Base-by-base conservation (phyloP, 2,329 filamentous ascomycete species). In the Stagonosporopsis rhizophila region DNA sequence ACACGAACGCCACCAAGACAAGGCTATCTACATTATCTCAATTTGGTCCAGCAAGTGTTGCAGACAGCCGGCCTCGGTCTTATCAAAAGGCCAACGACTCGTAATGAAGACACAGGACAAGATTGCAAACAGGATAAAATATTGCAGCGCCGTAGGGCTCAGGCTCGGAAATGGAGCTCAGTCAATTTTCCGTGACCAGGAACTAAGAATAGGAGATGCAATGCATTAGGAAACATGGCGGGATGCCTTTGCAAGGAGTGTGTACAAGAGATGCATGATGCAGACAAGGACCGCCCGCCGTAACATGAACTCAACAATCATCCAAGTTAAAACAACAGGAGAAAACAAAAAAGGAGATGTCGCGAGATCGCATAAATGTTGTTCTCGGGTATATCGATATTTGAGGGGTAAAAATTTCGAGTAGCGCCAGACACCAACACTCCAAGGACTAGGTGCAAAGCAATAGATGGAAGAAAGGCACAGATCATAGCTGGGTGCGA, bases 361-460 rank as follows among this genome's bases (percentile, higher is more conserved):
- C 44, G 49, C 59, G 49, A 58, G 58, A 50, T 54, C 11, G 56
- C 60, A 44, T 51, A 30, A 52, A 52, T 52, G 51, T 57, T 56
- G 45, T 55, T 59, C 59, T 64, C 52, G 61, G 61, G 64, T 61
- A 64, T 65, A 56, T 56, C 37, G 23, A 56, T 56, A 12, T 46
- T 42, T 19, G 23, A 35, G 7, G 19, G 40, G 40, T n/a, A 46
- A 9, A 51, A 37, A 38, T 37, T 9, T 42, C 53, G 34, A 27
- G 9, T n/a, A 15, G 30, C 53, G 55, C 59, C 50, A 47, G 58
- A 57, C 58, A 42, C 60, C 58, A 28, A 23, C 58, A 65, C 56
- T 56, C 62, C 60, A 58, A 52, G 41, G 35, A 41, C 11, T 32
- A 46, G 17, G 37, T 14, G 38, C 45, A 55, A 25, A 41, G 35